Percentiles rank a stretch among this genome's conserved stretches.
Conservation (phyloP, 2,329 filamentous ascomycete species). For the Graphilbum sp. region DNA sequence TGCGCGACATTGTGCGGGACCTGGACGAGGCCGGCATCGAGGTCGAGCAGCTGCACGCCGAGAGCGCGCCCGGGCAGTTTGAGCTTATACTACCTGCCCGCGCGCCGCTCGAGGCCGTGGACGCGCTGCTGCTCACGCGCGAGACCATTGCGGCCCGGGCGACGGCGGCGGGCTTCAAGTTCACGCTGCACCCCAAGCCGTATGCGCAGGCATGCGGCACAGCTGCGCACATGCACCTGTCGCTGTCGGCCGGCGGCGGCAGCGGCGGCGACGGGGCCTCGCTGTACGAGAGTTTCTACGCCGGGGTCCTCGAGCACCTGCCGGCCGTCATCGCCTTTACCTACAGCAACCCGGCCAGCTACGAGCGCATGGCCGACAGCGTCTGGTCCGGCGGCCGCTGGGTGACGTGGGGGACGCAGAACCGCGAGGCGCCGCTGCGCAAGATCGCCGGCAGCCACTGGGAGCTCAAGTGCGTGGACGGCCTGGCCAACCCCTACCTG, state of each 20-base stretch:
- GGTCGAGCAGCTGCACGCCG: slow-evolving; percentile 59
- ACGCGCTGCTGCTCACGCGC: slow-evolving; percentile 53
- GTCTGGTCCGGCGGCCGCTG: slow-evolving; percentile 64
- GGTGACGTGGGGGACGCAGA: slow-evolving; percentile 69
- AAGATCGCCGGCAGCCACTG: slow-evolving; percentile 52
- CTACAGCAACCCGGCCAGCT: slow-evolving; percentile 48
- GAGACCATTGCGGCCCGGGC: slow-evolving; percentile 53
- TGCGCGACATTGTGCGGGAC: slow-evolving; percentile 47
- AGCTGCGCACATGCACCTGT: slow-evolving; percentile 55
- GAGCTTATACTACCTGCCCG: slow-evolving; percentile 55
- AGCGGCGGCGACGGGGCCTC: not conserved
- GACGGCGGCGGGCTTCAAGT: slow-evolving; percentile 42
- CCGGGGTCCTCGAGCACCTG: slow-evolving; percentile 51
- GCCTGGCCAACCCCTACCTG: slow-evolving; percentile 63
- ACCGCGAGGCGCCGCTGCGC: slow-evolving; percentile 58
- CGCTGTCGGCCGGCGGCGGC: slow-evolving; percentile 33
- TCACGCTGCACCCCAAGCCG: slow-evolving; percentile 62
- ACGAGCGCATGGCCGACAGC: slow-evolving; percentile 51
- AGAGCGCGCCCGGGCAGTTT: slow-evolving; percentile 59
- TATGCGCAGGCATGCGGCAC: slow-evolving; percentile 40
- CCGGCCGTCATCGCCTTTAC: slow-evolving; percentile 52
- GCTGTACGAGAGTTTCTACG: slow-evolving; percentile 51
- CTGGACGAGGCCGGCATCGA: slow-evolving; percentile 47
- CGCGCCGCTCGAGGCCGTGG: slow-evolving; percentile 50
- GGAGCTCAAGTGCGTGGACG: slow-evolving; percentile 68